These are phyloP conservation scores for Rhynchospora tenuis DNA, from an alignment of 176 grass and related monocot species.

Conservation along the genomic window DNA sequence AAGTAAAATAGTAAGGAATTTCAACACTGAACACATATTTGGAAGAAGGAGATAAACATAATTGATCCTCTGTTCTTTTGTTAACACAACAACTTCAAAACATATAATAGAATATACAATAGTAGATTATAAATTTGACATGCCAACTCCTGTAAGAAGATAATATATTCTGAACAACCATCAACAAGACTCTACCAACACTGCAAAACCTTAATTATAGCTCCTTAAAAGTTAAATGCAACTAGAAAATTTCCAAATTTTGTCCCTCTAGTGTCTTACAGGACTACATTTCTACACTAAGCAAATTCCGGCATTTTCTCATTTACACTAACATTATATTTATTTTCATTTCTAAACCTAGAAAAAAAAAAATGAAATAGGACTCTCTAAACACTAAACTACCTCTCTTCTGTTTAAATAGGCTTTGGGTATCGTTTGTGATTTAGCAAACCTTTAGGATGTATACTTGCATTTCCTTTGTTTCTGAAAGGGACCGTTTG, in stretches of 20 bases:
- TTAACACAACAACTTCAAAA: background rate
- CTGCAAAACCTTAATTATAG: background rate
- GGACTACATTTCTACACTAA: background rate
- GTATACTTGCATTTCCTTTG: too few relatives aligned
- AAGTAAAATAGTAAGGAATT: constrained; percentile 14
- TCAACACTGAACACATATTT: constrained; percentile 11
- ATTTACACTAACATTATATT: background rate
- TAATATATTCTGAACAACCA: background rate
- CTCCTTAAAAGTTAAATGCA: background rate
- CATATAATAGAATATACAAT: too few relatives aligned
- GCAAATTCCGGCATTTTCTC: background rate
- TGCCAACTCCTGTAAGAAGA: background rate
- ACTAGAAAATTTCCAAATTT: background rate
- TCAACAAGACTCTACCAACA: background rate
- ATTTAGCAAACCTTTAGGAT: too few relatives aligned
- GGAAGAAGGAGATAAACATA: background rate
- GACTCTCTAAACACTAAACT: background rate
- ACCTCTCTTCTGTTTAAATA: background rate
- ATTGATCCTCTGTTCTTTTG: background rate
- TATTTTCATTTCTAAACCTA: background rate
- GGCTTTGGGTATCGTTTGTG: background rate
- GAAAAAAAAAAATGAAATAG: background rate
- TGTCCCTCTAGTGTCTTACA: background rate
- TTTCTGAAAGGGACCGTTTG: too few relatives aligned
- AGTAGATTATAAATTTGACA: background rate